Conservation (phyloP, 441 rosid genomes). For the Euphorbia celastroides region DNA sequence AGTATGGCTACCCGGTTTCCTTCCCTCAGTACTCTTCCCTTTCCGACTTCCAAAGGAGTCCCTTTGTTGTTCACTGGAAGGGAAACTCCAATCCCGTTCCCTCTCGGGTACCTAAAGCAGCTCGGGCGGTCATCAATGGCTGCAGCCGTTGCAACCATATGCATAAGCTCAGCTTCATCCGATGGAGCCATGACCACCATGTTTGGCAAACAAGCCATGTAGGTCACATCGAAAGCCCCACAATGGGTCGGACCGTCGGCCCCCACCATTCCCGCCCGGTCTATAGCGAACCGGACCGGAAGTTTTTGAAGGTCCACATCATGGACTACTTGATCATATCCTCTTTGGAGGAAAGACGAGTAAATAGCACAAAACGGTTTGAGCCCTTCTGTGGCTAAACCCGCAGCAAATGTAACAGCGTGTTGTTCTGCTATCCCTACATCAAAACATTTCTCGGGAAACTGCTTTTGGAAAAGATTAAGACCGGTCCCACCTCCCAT, state of each 20-base stretch:
- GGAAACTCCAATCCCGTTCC: conserved; percentile 53
- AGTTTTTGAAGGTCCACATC: conserved; percentile 75
- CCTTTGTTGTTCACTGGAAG: conserved; percentile 57
- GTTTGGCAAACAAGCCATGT: conserved; percentile 72
- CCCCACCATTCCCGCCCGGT: conserved; percentile 72
- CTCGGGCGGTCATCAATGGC: conserved; percentile 72
- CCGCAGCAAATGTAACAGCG: conserved; percentile 75
- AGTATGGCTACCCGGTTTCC: conserved; percentile 56
- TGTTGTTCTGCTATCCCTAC: conserved; percentile 83
- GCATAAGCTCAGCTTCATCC: conserved; percentile 73
- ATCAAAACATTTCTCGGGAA: conserved; percentile 77
- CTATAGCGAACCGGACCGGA: conserved; percentile 68
- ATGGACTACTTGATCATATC: conserved; percentile 76
- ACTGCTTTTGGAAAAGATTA: conserved; percentile 58
- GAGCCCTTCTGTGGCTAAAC: conserved; percentile 70
- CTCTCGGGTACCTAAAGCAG: conserved; percentile 81
- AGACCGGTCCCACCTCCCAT: conserved; percentile 87
- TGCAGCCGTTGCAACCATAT: conserved; percentile 78
- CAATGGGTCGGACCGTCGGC: conserved; percentile 83
- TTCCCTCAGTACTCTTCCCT: conserved; percentile 59
- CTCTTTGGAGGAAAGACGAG: conserved; percentile 71
- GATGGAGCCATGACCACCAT: conserved; percentile 87
- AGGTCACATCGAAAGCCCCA: conserved; percentile 66
- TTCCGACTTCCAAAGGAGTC: conserved; percentile 61
- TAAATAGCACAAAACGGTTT: conserved; percentile 79